Base-by-base conservation (phyloP, 208 protist species). In the Polymyxa betae region DNA sequence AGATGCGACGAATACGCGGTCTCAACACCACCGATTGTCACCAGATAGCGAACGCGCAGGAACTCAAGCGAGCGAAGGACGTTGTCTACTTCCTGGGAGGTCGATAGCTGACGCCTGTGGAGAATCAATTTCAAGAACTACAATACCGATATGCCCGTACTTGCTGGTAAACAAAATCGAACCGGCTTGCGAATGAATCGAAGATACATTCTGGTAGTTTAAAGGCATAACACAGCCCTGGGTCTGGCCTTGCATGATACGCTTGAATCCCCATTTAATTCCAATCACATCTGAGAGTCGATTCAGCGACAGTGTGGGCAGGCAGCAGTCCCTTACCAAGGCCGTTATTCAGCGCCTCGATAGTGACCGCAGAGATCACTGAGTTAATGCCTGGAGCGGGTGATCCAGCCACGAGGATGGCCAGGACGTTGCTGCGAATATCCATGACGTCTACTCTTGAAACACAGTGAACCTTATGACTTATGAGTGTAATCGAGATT, bases 91-190 rank as follows among this genome's bases (percentile, higher is more conserved):
- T 82, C 72, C n/a, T 82, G 72, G 12, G 5, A 20, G 16, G 10
- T 20, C 5, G 72, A 38, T 5, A 82, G 72, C 40, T 82, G 72
- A 16, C 16, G 16, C 72, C 72, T 82, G 35, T 35, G 5, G 72
- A 45, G 10, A 40, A 12, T 35, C 5, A 35, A 35, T 40, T 35
- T 82, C 35, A 35, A 5, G 35, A 20, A 5, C 16, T n/a, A 40
- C 72, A 35, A 20, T 35, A 35, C 35, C 40, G n/a, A 82, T 5
- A 82, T 20, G 40, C 16, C 40, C 72, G 10, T 5, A 82, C 72
- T 82, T 82, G 72, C 72, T 82, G 35, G 72, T 82, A 82, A 82
- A 82, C 5, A 82, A n/a, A 43, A 82, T 82, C 16, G 72, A 82
- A 20, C 72, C 72, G 35, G 72, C 72, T 35, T 45, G n/a, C 5